Evolutionary conservation across 306 rosid species (phyloP).

Genomic region (Pueraria montana): DNA sequence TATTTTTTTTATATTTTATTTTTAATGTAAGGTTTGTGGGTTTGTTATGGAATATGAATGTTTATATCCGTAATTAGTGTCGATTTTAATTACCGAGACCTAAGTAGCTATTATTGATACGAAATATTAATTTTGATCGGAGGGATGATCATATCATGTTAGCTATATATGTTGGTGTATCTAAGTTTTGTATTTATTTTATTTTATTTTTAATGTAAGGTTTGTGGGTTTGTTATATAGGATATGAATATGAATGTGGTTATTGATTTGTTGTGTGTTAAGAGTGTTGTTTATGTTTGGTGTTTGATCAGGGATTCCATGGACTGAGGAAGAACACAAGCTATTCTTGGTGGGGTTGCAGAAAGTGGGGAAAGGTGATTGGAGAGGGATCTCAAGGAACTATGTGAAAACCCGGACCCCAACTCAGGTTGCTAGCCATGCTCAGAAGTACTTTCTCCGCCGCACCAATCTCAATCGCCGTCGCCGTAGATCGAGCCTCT

Average conservation of each 20-base stretch:
- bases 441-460: slow-evolving; percentile 88
- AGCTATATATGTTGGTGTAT: neutral
- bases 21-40: neutral
- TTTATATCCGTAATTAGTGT: neutral
- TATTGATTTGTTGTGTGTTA: neutral
- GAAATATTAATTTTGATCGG: neutral
- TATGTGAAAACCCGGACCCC: slow-evolving; percentile 87
- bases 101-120: neutral
- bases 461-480: slow-evolving; percentile 81
- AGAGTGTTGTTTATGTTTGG: neutral
- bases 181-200: neutral
- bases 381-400: slow-evolving; percentile 90
- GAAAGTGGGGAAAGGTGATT: slow-evolving; percentile 91
- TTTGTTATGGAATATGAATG: neutral
- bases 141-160: neutral
- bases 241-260: slow-evolving; percentile 21
- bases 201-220: neutral
- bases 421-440: slow-evolving; percentile 94
- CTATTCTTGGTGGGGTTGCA: slow-evolving; percentile 79
- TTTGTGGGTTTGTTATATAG: neutral
- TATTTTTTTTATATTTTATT: neutral
- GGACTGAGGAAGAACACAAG: slow-evolving; percentile 95
- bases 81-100: neutral
- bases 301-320: slow-evolving; percentile 73
- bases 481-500: slow-evolving; percentile 93